Conservation (phyloP, 1,284 basidiomycete species). For the Ustilago shanxiensis region DNA sequence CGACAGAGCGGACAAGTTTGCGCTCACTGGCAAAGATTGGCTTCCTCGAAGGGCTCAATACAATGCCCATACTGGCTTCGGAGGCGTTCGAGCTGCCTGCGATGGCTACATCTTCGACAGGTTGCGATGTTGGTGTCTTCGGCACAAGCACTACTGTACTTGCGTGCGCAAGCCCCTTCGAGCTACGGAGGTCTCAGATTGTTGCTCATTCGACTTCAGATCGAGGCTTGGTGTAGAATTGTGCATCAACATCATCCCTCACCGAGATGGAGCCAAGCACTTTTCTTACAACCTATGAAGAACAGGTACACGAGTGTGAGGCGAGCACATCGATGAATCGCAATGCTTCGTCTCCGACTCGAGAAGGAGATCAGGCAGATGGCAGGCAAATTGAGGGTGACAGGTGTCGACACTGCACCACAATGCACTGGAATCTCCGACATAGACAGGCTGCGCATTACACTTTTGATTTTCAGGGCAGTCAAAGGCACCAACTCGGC, state of each 20-base stretch:
- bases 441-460: neutral
- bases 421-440: neutral
- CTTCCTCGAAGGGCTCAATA: neutral
- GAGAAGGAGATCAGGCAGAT: neutral
- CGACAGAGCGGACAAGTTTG: neutral
- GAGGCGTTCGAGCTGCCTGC: neutral
- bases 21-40: neutral
- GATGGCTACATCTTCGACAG: neutral
- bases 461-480: neutral
- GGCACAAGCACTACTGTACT: neutral
- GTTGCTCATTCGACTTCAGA: neutral
- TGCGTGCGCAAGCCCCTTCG: neutral
- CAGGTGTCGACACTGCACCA: conserved; percentile 3
- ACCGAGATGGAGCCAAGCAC: neutral
- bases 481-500: neutral
- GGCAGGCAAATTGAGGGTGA: neutral
- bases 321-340: neutral
- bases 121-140: neutral
- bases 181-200: neutral
- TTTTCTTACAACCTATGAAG: neutral
- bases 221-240: conserved; percentile 1
- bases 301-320: too few relatives aligned
- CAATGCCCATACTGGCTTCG: neutral
- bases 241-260: conserved; percentile 7
- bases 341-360: neutral